Evolutionary conservation across 352 stramenopile species (phyloP).

Genomic region (Phytophthora colocasiae): DNA sequence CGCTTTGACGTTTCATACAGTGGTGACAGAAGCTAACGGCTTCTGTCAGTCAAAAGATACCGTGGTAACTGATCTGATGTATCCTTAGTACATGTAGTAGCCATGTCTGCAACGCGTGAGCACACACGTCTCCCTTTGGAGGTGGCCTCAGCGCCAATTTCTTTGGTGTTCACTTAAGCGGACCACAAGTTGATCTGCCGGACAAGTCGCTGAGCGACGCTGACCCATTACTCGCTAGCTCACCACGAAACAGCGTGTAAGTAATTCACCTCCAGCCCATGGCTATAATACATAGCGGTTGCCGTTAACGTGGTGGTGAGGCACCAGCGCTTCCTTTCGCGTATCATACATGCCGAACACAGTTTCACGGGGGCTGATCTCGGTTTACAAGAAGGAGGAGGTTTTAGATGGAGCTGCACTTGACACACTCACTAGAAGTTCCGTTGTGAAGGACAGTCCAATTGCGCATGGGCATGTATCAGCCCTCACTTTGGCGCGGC

Average conservation of each 20-base stretch:
- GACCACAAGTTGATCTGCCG: constrained; percentile 24
- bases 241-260: constrained; percentile 32
- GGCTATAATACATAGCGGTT: background rate
- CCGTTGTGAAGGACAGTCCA: too few relatives aligned
- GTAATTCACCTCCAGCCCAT: constrained; percentile 35
- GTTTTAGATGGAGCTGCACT: too few relatives aligned
- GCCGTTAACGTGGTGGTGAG: background rate
- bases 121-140: background rate
- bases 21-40: constrained; percentile 23
- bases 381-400: too few relatives aligned
- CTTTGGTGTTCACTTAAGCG: constrained; percentile 26
- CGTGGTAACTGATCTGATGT: constrained; percentile 18
- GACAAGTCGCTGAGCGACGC: constrained; percentile 18
- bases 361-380: background rate
- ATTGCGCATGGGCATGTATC: too few relatives aligned
- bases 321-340: constrained; percentile 2
- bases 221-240: constrained; percentile 38
- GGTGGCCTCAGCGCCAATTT: constrained; percentile 21
- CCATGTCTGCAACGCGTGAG: constrained; percentile 30
- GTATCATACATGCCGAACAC: constrained; percentile 3
- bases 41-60: constrained; percentile 33
- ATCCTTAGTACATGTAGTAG: background rate
- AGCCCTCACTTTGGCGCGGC: too few relatives aligned
- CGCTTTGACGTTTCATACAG: constrained; percentile 12
- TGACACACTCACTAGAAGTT: too few relatives aligned